These are phyloP conservation scores for Leucocoprinus birnbaumii DNA, from an alignment of 768 basidiomycete genomes.

Conservation along the genomic window DNA sequence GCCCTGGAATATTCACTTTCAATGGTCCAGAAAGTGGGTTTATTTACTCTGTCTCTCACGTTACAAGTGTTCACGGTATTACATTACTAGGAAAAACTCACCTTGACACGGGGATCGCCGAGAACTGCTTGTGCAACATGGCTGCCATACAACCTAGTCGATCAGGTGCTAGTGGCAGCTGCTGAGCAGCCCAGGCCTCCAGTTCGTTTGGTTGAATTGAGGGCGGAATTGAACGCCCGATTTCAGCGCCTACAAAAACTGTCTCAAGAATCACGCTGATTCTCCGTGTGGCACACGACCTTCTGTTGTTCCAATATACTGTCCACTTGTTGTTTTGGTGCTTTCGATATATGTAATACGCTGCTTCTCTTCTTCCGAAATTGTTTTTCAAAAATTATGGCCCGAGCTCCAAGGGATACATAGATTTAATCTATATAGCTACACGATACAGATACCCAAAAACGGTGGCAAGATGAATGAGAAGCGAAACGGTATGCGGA, in stretches of 20 bases:
- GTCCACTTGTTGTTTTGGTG: not conserved
- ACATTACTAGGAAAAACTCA: constrained; percentile 46
- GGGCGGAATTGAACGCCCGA: constrained; percentile 57
- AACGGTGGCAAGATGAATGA: constrained; percentile 7
- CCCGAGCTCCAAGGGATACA: constrained; percentile 28
- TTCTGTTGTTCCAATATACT: not conserved
- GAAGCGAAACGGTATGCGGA: not conserved
- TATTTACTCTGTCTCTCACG: not conserved
- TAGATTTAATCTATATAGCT: constrained; percentile 30
- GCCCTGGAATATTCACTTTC: constrained; percentile 73
- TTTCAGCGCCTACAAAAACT: constrained; percentile 69
- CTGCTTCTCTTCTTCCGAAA: not conserved
- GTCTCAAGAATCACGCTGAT: constrained; percentile 32
- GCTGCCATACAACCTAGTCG: constrained; percentile 82
- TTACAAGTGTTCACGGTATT: constrained; percentile 11
- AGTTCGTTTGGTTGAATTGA: constrained; percentile 47
- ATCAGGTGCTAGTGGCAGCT: constrained; percentile 73
- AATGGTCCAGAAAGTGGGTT: constrained; percentile 66
- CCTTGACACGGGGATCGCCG: constrained; percentile 45
- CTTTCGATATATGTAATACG: constrained; percentile 33
- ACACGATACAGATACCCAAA: constrained; percentile 24
- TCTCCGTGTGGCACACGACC: constrained; percentile 1
- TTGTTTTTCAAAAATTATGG: not conserved
- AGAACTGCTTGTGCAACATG: constrained; percentile 64
- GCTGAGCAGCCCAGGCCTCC: constrained; percentile 49